Conservation (phyloP, 1,139 yeast genomes). For the Pichia cactophila region DNA sequence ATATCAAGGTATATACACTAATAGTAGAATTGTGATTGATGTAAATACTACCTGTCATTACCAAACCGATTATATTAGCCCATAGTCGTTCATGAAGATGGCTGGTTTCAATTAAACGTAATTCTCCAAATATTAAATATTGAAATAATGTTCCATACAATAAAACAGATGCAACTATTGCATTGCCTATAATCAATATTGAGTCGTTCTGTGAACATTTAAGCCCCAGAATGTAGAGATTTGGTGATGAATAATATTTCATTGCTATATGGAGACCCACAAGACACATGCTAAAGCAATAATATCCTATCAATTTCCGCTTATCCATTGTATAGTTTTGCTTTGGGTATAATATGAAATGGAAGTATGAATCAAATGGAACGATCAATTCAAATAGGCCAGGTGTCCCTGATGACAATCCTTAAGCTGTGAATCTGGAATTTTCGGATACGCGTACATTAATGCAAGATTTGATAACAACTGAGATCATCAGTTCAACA, state of each 20-base stretch:
- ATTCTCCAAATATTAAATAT: constrained; percentile 59
- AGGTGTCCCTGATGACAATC: too few relatives aligned
- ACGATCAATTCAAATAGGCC: too few relatives aligned
- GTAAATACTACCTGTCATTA: constrained; percentile 59
- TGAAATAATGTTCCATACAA: constrained; percentile 41
- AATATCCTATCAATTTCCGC: constrained; percentile 17
- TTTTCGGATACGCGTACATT: background rate
- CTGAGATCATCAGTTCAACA: too few relatives aligned
- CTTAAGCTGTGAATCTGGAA: background rate
- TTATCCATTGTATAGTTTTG: background rate
- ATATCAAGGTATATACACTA: constrained; percentile 42
- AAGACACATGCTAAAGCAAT: constrained; percentile 18
- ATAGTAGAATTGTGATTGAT: constrained; percentile 47
- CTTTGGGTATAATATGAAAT: too few relatives aligned
- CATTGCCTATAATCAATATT: constrained; percentile 31
- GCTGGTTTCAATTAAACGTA: constrained; percentile 70
- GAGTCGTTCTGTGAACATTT: constrained; percentile 25
- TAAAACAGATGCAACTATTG: constrained; percentile 35
- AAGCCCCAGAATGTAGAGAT: constrained; percentile 26
- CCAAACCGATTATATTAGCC: constrained; percentile 57
- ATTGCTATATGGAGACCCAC: constrained; percentile 17
- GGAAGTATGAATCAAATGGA: too few relatives aligned
- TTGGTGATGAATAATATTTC: constrained; percentile 23
- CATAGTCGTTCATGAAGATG: constrained; percentile 64
- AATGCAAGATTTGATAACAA: too few relatives aligned